Evolutionary conservation across 2,329 filamentous ascomycete genomes (phyloP), one percentile per base, ranked within the genome.

Genomic region (Didymosphaeria variabile): DNA sequence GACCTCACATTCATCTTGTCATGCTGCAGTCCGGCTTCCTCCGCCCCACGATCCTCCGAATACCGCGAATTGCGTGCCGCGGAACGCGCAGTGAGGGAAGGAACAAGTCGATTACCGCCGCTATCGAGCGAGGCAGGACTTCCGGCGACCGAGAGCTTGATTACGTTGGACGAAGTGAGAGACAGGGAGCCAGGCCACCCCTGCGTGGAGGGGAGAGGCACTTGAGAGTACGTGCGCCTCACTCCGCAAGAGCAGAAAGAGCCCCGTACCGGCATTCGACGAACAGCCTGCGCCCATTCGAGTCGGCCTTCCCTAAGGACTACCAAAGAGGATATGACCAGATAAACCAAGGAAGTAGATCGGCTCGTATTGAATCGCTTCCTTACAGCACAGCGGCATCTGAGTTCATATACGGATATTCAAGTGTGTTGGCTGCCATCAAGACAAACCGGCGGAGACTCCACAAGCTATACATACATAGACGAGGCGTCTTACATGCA

Each of bases 361-460:
- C 36, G 12, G n/a, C 34, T 17, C 15, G 26, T 8, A 38, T 31
- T 4, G 70, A 74, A 44, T 67, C 86, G 67, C 83, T 91, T 19
- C 87, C 88, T 1, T 90, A 94, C 73, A 93, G 92, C 0, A 96
- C 93, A 0, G 91, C 94, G 0, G 92, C 92, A 5, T 97, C 94
- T 0, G 91, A 97, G 63, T 98, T 97, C 69, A 83, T 99, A 2
- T 98, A 97, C 74, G 95, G 95, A 6, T 87, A 86, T 47, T 91
- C 91, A 2, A 88, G 92, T 1, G 92, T 98, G 23, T 85, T 91
- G 64, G 91, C 94, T 21, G 94, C 93, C 0, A 81, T 99, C 21
- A 88, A 85, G 66, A 86, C 87, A 47, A 83, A 83, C 12, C 85
- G 88, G 36, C 88, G 95, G 59, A 88, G 91, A 71, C 79, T 97